phyloP scores from a whole-genome alignment of 2,329 filamentous ascomycete species.

The Fusarium avenaceum region DNA sequence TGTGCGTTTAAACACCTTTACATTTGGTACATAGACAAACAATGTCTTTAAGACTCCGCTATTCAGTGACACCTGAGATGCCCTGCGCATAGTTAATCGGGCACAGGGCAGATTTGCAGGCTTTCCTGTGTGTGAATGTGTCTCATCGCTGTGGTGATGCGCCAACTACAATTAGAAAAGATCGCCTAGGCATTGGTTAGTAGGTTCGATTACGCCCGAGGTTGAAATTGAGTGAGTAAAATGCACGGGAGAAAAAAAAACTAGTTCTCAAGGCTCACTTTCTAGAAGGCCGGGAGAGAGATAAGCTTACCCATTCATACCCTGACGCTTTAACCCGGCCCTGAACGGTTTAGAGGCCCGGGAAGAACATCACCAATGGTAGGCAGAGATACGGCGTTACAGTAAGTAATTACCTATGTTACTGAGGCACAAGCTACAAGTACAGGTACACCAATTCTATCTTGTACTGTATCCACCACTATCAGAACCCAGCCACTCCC shows the following conservation, averaged over 20 bases:
- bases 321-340: slow-evolving; percentile 7
- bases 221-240: slow-evolving; percentile 7
- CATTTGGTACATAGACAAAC: too few relatives aligned
- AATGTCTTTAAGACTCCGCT: too few relatives aligned
- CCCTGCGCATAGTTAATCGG: neutral
- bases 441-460: slow-evolving; percentile 7
- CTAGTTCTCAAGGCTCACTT: slow-evolving; percentile 7
- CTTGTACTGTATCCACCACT: slow-evolving; percentile 32
- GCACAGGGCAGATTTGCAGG: slow-evolving; percentile 27
- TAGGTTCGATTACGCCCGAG: neutral
- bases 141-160: slow-evolving; percentile 18
- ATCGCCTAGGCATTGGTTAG: slow-evolving; percentile 6
- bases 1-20: slow-evolving; percentile 3
- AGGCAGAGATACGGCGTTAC: neutral
- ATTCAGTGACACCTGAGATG: too few relatives aligned
- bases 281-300: slow-evolving; percentile 24
- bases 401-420: neutral
- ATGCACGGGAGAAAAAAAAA: too few relatives aligned
- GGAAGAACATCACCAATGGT: slow-evolving; percentile 9
- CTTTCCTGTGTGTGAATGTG: neutral
- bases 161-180: slow-evolving; percentile 15
- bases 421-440: neutral
- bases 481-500: slow-evolving; percentile 31
- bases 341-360: neutral
- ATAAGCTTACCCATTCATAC: slow-evolving; percentile 19